Base-by-base conservation (phyloP, 208 protist genomes). In the Strigomonas galati region DNA sequence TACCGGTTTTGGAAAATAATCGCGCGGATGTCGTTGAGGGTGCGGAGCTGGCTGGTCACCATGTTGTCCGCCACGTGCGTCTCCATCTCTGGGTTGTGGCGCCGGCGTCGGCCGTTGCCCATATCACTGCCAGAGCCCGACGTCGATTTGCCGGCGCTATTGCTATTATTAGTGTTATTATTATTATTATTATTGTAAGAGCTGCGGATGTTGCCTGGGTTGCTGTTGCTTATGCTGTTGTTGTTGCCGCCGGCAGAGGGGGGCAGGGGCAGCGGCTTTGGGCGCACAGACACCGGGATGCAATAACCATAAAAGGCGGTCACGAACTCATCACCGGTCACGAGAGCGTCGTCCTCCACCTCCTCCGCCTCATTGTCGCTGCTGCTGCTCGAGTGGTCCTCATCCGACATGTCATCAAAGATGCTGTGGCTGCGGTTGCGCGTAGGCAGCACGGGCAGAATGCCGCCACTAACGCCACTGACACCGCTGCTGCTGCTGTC, bases 1-100 rank as follows among this genome's bases (percentile, higher is more conserved):
- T 94, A 88, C 21, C 85, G 81, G 46, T 94, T 79, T 23, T 79
- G 58, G 65, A 79, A 94, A 49, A 94, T 87, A 21, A 85, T 56
- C 46, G 93, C 87, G 28, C 77, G 79, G 15, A 96, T 74, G 31
- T 76, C 61, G 35, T 79, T 71, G 7, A 93, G 53, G 14, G 79
- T 78, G 48, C 81, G 72, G 19, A 84, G 68, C 67, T 91, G 83
- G 14, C 74, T 46, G 1, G 40, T 46, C 40, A 46, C 40, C 12
- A 46, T 46, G 40, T 9, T 19, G 40, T 46, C 40, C 40, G 40
- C 40, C 10, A 9, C 40, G 40, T 46, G 40, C 40, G 40, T 46
- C 40, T 46, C 40, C 40, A 46, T 46, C 40, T 46, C 40, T 1
- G 40, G 40, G 5, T n/a, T 19, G 40, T 19, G 40, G 35, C 35